A percentile compares a stretch with the other conserved stretches of the same genome.
Evolutionary conservation across 2,329 filamentous ascomycete genomes (phyloP).

Genomic region (Periglandula ipomoeae): DNA sequence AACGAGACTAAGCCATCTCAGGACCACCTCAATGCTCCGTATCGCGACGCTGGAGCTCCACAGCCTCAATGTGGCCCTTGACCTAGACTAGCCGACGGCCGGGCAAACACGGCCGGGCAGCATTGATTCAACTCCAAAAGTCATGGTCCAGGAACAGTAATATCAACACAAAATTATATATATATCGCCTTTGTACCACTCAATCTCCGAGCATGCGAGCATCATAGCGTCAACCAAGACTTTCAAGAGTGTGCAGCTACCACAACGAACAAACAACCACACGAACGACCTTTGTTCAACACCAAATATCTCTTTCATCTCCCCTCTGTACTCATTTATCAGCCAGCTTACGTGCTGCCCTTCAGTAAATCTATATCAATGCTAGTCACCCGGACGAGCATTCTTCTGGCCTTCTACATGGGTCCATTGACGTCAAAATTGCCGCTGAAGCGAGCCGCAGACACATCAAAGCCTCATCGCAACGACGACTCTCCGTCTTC

Average conservation of each 20-base stretch:
- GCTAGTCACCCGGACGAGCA: not conserved
- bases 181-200: not conserved
- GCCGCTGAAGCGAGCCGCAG: not conserved
- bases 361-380: no score
- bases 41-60: not conserved
- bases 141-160: not conserved
- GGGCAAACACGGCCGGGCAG: not conserved
- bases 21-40: not conserved
- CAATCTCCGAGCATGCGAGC: not conserved
- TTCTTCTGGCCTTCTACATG: not conserved
- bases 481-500: not conserved
- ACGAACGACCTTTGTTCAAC: not conserved
- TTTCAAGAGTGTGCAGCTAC: not conserved
- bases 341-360: no score
- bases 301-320: not conserved
- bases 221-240: not conserved
- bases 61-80: not conserved
- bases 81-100: not conserved
- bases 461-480: not conserved
- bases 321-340: not conserved
- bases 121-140: not conserved
- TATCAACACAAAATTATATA: not conserved
- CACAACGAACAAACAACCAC: not conserved
- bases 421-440: not conserved
- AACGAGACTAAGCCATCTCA: not conserved